phyloP scores from a whole-genome alignment of 1,284 basidiomycete species.

The Leccinum subrobustum region DNA sequence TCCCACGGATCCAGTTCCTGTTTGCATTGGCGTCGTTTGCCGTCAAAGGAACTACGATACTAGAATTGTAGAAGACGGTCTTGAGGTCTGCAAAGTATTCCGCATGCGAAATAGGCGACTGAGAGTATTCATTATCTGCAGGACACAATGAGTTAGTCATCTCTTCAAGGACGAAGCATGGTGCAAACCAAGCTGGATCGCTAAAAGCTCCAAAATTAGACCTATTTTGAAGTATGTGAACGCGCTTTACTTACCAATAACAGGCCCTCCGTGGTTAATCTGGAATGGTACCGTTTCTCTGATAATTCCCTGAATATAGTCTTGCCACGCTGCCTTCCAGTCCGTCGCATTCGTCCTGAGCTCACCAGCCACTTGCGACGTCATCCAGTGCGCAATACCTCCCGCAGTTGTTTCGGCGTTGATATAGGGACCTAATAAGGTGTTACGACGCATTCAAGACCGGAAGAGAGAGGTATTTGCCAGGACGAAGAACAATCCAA shows the following conservation, averaged over 20 bases:
- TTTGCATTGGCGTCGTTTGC: constrained; percentile 67
- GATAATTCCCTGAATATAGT: constrained; percentile 70
- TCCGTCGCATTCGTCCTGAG: constrained; percentile 66
- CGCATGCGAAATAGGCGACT: constrained; percentile 44
- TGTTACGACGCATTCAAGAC: constrained; percentile 18
- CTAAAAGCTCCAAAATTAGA: constrained; percentile 33
- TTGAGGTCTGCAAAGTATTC: constrained; percentile 70
- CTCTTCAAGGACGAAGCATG: neutral
- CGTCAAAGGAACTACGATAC: constrained; percentile 68
- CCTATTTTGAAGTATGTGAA: neutral
- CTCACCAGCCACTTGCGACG: constrained; percentile 60
- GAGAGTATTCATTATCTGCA: constrained; percentile 75
- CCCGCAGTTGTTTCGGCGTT: constrained; percentile 82
- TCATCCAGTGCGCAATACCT: constrained; percentile 78
- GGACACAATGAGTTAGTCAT: neutral
- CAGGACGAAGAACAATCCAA: constrained; percentile 65
- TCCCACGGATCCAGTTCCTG: constrained; percentile 69
- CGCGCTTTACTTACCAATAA: constrained; percentile 54
- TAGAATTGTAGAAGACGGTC: constrained; percentile 49
- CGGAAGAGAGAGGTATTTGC: constrained; percentile 27
- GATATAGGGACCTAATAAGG: constrained; percentile 52
- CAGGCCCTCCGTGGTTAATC: constrained; percentile 66
- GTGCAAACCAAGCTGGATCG: constrained; percentile 64
- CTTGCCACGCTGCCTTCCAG: constrained; percentile 67
- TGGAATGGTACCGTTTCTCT: constrained; percentile 62